Conservation (phyloP, 1,284 basidiomycete genomes). For the Singerocomus rubriflavus region DNA sequence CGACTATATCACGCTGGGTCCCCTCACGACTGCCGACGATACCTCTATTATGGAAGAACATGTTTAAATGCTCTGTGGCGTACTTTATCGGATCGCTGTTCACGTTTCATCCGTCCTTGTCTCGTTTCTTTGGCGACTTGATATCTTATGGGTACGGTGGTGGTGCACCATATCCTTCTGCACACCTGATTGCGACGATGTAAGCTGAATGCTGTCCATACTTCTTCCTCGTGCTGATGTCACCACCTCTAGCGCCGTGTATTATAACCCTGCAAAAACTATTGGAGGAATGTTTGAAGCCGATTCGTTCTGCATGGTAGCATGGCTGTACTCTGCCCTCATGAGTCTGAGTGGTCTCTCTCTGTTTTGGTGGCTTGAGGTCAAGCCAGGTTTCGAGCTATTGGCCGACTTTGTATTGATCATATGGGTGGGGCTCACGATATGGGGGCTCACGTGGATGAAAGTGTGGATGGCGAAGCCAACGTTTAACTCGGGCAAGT, state of each 20-base stretch:
- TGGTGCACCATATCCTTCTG: constrained; percentile 62
- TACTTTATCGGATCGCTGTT: constrained; percentile 91
- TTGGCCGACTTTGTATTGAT: constrained; percentile 68
- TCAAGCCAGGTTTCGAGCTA: constrained; percentile 64
- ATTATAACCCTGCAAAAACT: constrained; percentile 84
- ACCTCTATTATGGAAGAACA: constrained; percentile 61
- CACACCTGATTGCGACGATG: constrained; percentile 92
- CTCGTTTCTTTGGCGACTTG: constrained; percentile 60
- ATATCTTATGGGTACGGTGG: constrained; percentile 47
- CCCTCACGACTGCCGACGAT: constrained; percentile 35
- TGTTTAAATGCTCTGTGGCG: constrained; percentile 89
- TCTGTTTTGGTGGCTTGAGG: constrained; percentile 77
- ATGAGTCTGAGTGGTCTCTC: constrained; percentile 77
- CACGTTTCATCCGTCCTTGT: constrained; percentile 79
- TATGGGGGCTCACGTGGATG: constrained; percentile 81
- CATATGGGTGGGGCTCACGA: constrained; percentile 78
- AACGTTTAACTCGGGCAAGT: constrained; percentile 84
- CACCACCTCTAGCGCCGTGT: constrained; percentile 54
- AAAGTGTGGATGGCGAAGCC: constrained; percentile 90
- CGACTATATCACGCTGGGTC: constrained; percentile 5
- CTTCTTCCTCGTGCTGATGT: constrained; percentile 6
- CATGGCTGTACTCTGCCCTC: constrained; percentile 68
- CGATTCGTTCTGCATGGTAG: constrained; percentile 73
- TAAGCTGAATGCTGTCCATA: constrained; percentile 33
- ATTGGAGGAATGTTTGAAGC: constrained; percentile 90